Conservation (phyloP, 2,329 filamentous ascomycete species). For the Exophiala bonariae region DNA sequence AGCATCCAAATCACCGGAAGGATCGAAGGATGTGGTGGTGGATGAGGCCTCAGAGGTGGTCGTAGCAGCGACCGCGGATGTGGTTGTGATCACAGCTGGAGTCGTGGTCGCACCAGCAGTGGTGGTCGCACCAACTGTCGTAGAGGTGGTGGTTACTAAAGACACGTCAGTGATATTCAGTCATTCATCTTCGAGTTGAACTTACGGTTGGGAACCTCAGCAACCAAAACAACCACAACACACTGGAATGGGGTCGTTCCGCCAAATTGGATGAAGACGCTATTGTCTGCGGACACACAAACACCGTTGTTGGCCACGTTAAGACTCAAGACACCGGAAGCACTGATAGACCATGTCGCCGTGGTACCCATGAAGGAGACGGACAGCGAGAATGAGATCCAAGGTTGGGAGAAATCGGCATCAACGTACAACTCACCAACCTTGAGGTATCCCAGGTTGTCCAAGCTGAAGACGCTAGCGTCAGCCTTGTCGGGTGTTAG, state of each 20-base stretch:
- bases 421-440: conserved; percentile 12
- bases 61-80: conserved; percentile 2
- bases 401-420: conserved; percentile 14
- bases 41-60: conserved; percentile 3
- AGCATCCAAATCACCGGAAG: conserved; percentile 7
- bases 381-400: conserved; percentile 12
- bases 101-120: not conserved
- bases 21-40: conserved; percentile 8
- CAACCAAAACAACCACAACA: conserved; percentile 3
- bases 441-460: conserved; percentile 11
- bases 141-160: no score
- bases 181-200: not conserved
- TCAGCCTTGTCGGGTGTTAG: conserved; percentile 7
- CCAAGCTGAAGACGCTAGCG: conserved; percentile 18
- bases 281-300: conserved; percentile 8
- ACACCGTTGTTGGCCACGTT: conserved; percentile 3
- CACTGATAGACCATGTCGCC: conserved; percentile 1
- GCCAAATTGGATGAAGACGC: conserved; percentile 11
- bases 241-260: conserved; percentile 10
- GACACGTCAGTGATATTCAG: no score
- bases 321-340: conserved; percentile 1
- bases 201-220: conserved; percentile 1
- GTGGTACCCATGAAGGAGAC: not conserved
- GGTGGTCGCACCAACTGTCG: not conserved
- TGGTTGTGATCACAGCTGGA: not conserved